These are phyloP conservation scores for Leccinum subfulvum DNA, from an alignment of 1,284 basidiomycete genomes.

Conservation along the genomic window DNA sequence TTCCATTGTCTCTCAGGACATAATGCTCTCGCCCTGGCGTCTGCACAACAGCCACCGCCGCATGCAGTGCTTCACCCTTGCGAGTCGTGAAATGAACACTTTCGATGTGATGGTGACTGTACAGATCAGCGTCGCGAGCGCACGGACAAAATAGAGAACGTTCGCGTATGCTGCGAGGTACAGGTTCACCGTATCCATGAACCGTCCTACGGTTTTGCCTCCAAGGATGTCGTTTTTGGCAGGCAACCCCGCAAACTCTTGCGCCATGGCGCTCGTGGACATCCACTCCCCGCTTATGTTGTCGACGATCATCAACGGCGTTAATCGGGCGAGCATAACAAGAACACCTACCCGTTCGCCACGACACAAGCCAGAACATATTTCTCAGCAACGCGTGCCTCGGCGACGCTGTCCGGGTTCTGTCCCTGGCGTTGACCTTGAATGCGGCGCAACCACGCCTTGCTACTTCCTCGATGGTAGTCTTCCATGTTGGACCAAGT, in stretches of 20 bases:
- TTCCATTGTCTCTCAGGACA: constrained; percentile 68
- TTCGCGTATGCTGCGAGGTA: constrained; percentile 59
- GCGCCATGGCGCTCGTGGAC: constrained; percentile 61
- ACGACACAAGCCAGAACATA: constrained; percentile 68
- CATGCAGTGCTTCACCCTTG: constrained; percentile 46
- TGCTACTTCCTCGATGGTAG: constrained; percentile 65
- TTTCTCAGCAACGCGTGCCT: constrained; percentile 51
- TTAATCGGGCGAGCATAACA: not conserved
- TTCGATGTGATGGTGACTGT: constrained; percentile 73
- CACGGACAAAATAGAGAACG: not conserved
- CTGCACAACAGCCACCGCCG: constrained; percentile 62
- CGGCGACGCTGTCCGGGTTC: constrained; percentile 41
- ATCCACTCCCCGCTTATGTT: constrained; percentile 69
- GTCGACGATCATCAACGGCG: not conserved
- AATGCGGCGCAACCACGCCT: constrained; percentile 51
- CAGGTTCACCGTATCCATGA: constrained; percentile 51
- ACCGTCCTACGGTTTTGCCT: constrained; percentile 22
- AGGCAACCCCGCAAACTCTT: constrained; percentile 56
- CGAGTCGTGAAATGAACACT: constrained; percentile 60
- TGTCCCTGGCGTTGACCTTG: constrained; percentile 29
- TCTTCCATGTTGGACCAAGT: constrained; percentile 69
- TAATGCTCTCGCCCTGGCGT: constrained; percentile 66
- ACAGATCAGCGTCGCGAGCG: constrained; percentile 12
- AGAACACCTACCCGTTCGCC: constrained; percentile 52
- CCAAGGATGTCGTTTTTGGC: constrained; percentile 10